Conservation (phyloP, 192 early-diverging fungal genomes). For the Mortierella hygrophila region DNA sequence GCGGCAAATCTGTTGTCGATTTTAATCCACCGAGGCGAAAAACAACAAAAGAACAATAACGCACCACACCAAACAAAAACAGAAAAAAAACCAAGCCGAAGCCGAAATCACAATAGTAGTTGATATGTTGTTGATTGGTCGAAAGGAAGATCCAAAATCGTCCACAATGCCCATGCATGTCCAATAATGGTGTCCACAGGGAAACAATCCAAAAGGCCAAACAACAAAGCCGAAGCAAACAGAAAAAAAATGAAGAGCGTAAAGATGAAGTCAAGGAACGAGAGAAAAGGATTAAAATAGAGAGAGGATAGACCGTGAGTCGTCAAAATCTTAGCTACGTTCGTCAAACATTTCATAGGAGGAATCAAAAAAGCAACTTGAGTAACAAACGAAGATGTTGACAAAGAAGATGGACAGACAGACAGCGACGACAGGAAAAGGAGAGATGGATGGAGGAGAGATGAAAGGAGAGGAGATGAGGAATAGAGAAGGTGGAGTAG, state of each 20-base stretch:
- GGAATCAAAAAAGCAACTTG: conserved; percentile 59
- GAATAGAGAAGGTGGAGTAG: not conserved
- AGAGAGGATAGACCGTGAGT: conserved; percentile 49
- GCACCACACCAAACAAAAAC: not conserved
- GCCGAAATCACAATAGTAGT: not conserved
- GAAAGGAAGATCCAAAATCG: not conserved
- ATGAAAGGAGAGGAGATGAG: not conserved
- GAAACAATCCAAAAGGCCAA: not conserved
- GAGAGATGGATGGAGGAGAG: not conserved
- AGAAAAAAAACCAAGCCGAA: not conserved
- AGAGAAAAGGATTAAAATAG: conserved; percentile 12
- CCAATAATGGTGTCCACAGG: not conserved
- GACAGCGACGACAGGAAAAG: not conserved
- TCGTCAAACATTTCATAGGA: conserved; percentile 56
- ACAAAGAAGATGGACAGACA: conserved; percentile 17
- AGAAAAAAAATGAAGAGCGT: not conserved
- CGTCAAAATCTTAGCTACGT: conserved; percentile 57
- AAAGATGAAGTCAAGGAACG: not conserved
- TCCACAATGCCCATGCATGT: not conserved
- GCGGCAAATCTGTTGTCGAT: conserved; percentile 69
- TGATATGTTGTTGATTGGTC: not conserved
- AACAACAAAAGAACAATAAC: not conserved
- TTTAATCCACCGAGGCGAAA: conserved; percentile 6
- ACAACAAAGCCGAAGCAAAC: not conserved
- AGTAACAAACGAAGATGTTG: conserved; percentile 19